phyloP scores from a whole-genome alignment of 768 basidiomycete species.

The Leccinum disarticulatum region DNA sequence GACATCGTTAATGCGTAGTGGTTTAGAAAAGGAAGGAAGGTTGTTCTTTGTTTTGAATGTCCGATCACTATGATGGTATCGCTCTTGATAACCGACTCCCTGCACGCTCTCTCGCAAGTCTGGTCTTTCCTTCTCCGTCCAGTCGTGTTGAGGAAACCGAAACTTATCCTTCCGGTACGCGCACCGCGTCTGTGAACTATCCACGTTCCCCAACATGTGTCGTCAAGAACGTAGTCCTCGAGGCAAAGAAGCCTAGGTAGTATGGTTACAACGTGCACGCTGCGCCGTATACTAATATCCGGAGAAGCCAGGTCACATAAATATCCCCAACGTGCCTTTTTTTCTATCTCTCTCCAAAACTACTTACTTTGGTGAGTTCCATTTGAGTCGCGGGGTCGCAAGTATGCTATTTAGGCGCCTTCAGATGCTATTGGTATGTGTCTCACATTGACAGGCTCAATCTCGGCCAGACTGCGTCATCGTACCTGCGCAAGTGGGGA shows the following conservation, averaged over 20 bases:
- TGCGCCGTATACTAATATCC: background rate
- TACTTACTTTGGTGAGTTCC: constrained; percentile 9
- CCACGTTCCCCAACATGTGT: background rate
- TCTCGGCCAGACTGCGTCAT: background rate
- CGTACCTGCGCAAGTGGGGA: background rate
- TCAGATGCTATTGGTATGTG: constrained; percentile 10
- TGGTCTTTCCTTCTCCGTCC: too few species aligned
- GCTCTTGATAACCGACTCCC: too few species aligned
- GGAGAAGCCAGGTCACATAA: background rate
- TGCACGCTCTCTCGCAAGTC: too few species aligned
- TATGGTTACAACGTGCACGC: background rate
- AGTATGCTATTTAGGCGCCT: constrained; percentile 2
- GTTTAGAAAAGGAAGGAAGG: too few species aligned
- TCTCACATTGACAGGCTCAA: background rate
- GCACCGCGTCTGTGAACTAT: too few species aligned
- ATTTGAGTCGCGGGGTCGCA: constrained; percentile 7
- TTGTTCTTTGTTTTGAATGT: background rate
- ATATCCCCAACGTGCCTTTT: background rate
- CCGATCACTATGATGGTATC: too few species aligned
- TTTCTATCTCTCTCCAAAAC: background rate
- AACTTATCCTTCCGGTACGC: background rate
- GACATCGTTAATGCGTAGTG: background rate
- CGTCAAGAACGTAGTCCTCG: background rate
- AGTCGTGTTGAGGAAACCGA: too few species aligned
- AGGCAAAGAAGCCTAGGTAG: background rate